Percentiles rank a stretch among this genome's conserved stretches.
phyloP scores from a whole-genome alignment of 371 early-diverging fungal species.

The Circinella umbellata region DNA sequence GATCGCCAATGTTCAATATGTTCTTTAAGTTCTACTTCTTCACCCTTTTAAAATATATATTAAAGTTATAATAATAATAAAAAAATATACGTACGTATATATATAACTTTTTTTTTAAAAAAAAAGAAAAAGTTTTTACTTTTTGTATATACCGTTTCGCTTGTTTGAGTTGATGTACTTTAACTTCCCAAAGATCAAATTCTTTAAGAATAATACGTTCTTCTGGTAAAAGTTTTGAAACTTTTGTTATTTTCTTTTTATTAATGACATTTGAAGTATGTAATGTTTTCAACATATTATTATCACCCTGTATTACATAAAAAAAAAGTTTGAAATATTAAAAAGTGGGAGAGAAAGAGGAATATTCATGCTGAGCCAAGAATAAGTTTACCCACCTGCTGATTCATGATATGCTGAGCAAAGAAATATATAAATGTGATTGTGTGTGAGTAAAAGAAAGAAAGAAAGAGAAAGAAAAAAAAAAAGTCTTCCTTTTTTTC shows the following conservation, averaged over 20 bases:
- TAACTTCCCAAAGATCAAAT: conserved; percentile 9
- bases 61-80: not conserved
- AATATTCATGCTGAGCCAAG: conserved; percentile 8
- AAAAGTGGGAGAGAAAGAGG: not conserved
- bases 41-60: conserved; percentile 12
- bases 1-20: conserved; percentile 20
- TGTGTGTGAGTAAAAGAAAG: conserved; percentile 1
- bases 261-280: not conserved
- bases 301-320: too few relatives aligned
- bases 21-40: conserved; percentile 13
- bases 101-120: not conserved
- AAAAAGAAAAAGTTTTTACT: not conserved
- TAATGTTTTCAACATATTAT: not conserved
- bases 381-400: conserved; percentile 9
- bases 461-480: conserved; percentile 2
- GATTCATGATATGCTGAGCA: conserved; percentile 15
- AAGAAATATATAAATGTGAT: not conserved
- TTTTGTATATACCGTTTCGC: conserved; percentile 16
- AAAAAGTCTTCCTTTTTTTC: conserved; percentile 2
- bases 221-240: not conserved
- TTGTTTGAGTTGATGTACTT: conserved; percentile 1
- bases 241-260: not conserved
- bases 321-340: too few relatives aligned
- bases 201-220: not conserved
- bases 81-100: too few relatives aligned